Evolutionary conservation across 805 yeast species (phyloP), one percentile per base, ranked within the genome.

Genomic region (Diddensiella santjacobensis): DNA sequence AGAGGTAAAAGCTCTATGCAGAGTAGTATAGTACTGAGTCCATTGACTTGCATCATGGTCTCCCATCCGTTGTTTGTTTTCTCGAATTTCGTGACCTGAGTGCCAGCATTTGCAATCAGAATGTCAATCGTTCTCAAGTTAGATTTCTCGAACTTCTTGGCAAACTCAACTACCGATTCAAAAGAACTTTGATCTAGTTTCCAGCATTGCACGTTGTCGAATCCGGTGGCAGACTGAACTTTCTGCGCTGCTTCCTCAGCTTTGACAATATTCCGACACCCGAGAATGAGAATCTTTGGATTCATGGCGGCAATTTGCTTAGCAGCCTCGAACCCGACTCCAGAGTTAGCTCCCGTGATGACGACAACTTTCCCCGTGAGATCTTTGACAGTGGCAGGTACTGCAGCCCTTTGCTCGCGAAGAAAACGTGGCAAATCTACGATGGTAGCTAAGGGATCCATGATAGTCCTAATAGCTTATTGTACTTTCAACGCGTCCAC

Each of bases 341-440:
- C 76, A n/a, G 66, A 59, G 47, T 70, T 63, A 13, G 72, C 72
- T 4, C 76, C 76, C 1, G 76, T 71, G 35, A 71, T 70, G 13
- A 70, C 58, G 3, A 72, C 73, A n/a, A 69, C 72, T 51, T 68
- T 69, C 24, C 70, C 72, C 11, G 31, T 26, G 11, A 26, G 13
- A 26, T 26, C 31, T 13, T 13, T 26, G 31, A 26, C 31, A 13
- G 31, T 26, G 31, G 31, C 31, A 8, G 8, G 11, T 8, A 26
- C 13, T 8, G 8, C 11, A 13, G 11, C 11, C 31, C 31, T 26
- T 13, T 26, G 31, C 13, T 26, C 31, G 31, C 31, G 31, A 13
- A 26, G 13, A 13, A 26, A 26, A 8, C 13, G 31, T 8, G 31
- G 31, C 31, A 26, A 13, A 13, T 8, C 13, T 26, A 13, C 13